phyloP scores from a whole-genome alignment of 1,284 basidiomycete species.

The Heterobasidion irregulare region DNA sequence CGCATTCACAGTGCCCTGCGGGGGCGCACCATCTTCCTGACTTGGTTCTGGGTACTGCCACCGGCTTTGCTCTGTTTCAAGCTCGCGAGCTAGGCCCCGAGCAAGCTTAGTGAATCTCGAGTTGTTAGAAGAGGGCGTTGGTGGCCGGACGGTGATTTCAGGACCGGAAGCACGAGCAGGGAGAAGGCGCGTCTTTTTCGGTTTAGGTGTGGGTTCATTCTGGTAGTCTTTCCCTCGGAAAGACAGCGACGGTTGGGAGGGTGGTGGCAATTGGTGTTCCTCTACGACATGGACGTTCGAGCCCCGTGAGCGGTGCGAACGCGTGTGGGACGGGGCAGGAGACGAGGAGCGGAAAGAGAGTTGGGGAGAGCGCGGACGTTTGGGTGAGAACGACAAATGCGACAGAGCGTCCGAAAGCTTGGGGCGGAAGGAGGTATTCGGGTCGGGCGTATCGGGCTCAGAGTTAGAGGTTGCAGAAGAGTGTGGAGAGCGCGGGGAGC shows the following conservation, averaged over 20 bases:
- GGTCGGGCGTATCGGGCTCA: slow-evolving; percentile 28
- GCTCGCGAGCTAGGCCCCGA: slow-evolving; percentile 42
- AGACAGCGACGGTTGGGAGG: not conserved
- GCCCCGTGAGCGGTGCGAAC: not conserved
- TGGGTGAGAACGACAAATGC: slow-evolving; percentile 60
- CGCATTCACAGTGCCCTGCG: slow-evolving; percentile 13
- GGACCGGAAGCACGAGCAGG: slow-evolving; percentile 27
- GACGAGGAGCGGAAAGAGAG: slow-evolving; percentile 9
- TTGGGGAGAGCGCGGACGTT: slow-evolving; percentile 41
- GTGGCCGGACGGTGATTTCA: slow-evolving; percentile 44
- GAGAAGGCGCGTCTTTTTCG: slow-evolving; percentile 7
- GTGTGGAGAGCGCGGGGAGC: slow-evolving; percentile 29
- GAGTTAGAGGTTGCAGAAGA: slow-evolving; percentile 38
- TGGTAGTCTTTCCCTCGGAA: not conserved
- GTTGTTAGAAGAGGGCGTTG: slow-evolving; percentile 41
- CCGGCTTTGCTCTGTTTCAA: slow-evolving; percentile 32
- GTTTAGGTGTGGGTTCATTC: slow-evolving; percentile 11
- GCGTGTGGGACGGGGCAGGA: not conserved
- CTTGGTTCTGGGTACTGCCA: slow-evolving; percentile 7
- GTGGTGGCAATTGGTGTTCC: not conserved
- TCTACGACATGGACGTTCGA: not conserved
- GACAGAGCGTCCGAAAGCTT: slow-evolving; percentile 60
- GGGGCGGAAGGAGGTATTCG: slow-evolving; percentile 31
- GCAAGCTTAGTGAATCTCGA: slow-evolving; percentile 55
- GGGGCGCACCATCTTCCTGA: slow-evolving; percentile 1